Evolutionary conservation across 495 filamentous ascomycete species (phyloP), one percentile per base, ranked within the genome.

Genomic region (Lasiosphaeris hirsuta): DNA sequence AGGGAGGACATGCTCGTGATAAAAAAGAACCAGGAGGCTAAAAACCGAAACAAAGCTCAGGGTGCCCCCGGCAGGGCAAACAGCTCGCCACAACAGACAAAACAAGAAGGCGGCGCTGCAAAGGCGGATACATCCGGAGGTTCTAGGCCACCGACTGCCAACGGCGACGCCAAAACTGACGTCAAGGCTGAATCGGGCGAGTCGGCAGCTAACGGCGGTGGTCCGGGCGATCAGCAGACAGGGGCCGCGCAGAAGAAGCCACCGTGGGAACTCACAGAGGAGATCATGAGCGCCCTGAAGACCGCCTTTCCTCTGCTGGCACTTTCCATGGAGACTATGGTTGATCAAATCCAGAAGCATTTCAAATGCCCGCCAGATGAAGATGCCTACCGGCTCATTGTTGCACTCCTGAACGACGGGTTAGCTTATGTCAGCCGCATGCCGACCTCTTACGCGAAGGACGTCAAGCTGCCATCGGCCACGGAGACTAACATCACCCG

Each of bases 301-400:
- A 96, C 92, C 11, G 92, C 92, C 0, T 97, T 97, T 76, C 95
- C 95, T 15, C 78, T 99, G 39, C 85, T 99, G 58, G 93, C 94
- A 3, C 76, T 97, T 36, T 97, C 94, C 2, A 97, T 99, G 92
- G 95, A 99, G 75, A 95, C 92, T 0, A 97, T 99, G 93, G 91
- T 96, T 34, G 95, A 99, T 66, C 91, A 96, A 72, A 96, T 97
- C 61, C 85, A 89, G 71, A 97, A 96, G 79, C 87, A 97, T 72
- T 97, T 97, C 83, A 97, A 97, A 69, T 97, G 93, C 66, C 93
- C 92, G 30, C 92, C 93, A 0, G 95, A 99, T 63, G 95, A 99
- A 67, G 95, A 99, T 73, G 95, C 95, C 7, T 97, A 97, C 69
- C 84, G 95, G 14, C 79, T 99, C n/a, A 97, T 99, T 55, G 92